Percentiles rank a stretch among this genome's conserved stretches.
Conservation (phyloP, 2,329 filamentous ascomycete species). For the Nemania sp. region DNA sequence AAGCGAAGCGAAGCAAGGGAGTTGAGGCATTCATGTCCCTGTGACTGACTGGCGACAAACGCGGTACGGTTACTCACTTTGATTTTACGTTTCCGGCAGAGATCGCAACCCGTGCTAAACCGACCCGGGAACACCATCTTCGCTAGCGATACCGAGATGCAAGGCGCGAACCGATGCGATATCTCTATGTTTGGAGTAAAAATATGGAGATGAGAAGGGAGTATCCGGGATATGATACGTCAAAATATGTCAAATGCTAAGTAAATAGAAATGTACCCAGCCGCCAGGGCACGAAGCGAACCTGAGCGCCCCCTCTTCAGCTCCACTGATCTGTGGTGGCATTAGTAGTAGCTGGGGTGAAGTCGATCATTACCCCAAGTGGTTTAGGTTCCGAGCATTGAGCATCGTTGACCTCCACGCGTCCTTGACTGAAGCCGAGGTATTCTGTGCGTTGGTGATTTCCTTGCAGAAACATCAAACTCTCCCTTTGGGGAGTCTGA, state of each 20-base stretch:
- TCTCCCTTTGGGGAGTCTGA: neutral
- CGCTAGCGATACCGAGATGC: slow-evolving; percentile 20
- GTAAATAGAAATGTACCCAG: slow-evolving; percentile 13
- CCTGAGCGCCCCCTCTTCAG: slow-evolving; percentile 1
- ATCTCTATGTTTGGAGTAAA: slow-evolving; percentile 14
- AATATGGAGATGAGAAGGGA: slow-evolving; percentile 31
- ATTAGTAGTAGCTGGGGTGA: slow-evolving; percentile 3
- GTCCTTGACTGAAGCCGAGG: slow-evolving; percentile 17
- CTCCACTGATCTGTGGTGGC: slow-evolving; percentile 14
- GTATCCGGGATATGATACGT: slow-evolving; percentile 22
- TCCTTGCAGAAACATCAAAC: neutral
- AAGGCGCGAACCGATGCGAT: neutral
- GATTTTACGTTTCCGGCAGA: slow-evolving; percentile 38
- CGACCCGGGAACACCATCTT: slow-evolving; percentile 42
- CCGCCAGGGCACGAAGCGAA: slow-evolving; percentile 13
- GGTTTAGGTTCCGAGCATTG: slow-evolving; percentile 35
- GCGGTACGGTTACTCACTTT: slow-evolving; percentile 38
- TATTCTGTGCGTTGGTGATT: neutral
- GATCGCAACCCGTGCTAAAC: slow-evolving; percentile 38
- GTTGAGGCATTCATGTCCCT: too few species aligned
- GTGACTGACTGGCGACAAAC: too few species aligned
- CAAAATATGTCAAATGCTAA: slow-evolving; percentile 14
- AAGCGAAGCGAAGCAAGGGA: neutral
- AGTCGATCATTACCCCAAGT: slow-evolving; percentile 4
- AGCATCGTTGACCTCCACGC: neutral